These are phyloP conservation scores for Sugiyamaella americana DNA, from an alignment of 805 yeast genomes.

Conservation along the genomic window DNA sequence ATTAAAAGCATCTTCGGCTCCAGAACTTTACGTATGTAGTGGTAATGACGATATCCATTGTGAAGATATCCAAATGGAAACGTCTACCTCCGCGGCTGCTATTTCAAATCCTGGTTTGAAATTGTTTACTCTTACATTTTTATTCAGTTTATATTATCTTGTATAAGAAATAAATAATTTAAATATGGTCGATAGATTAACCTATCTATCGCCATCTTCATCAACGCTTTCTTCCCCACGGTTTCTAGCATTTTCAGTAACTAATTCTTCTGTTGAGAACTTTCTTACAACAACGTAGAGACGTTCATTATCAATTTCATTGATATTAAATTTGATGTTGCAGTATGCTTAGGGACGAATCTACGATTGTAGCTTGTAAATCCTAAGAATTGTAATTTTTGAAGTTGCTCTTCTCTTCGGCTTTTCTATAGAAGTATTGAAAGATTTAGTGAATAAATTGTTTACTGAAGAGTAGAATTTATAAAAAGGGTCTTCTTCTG, in stretches of 20 bases:
- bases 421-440: slow-evolving; percentile 16
- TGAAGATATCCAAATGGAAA: too few relatives aligned
- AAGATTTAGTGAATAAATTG: slow-evolving; percentile 14
- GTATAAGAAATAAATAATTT: too few relatives aligned
- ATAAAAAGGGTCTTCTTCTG: slow-evolving; percentile 24
- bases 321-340: too few relatives aligned
- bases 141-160: neutral
- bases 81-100: neutral
- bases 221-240: slow-evolving; percentile 32
- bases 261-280: slow-evolving; percentile 30
- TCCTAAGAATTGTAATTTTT: neutral
- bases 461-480: slow-evolving; percentile 21
- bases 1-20: too few relatives aligned
- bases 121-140: neutral
- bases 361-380: neutral
- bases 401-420: slow-evolving; percentile 14
- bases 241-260: slow-evolving; percentile 36
- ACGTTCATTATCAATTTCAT: slow-evolving; percentile 21
- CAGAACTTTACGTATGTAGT: too few relatives aligned
- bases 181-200: too few relatives aligned
- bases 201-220: slow-evolving; percentile 4
- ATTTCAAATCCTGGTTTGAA: neutral
- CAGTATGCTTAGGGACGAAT: neutral
- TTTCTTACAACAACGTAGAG: slow-evolving; percentile 34
- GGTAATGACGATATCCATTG: too few relatives aligned